Base-by-base conservation (phyloP, 1,284 basidiomycete species). In the Rhodotorula mucilaginosa region DNA sequence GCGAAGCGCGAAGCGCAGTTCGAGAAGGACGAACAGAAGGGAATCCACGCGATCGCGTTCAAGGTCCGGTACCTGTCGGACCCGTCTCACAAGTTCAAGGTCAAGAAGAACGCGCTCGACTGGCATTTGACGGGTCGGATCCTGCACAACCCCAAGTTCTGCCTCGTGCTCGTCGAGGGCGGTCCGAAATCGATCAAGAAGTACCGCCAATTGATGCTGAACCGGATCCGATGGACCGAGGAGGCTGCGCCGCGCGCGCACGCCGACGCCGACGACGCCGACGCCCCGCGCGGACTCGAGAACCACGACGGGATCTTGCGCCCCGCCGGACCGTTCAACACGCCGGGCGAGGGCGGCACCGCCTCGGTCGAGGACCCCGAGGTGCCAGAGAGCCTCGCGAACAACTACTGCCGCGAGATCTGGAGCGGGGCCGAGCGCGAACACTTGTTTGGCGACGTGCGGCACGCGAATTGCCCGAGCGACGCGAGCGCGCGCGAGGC, bases 221-320 rank as follows among this genome's bases (percentile, higher is more conserved):
- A 88, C 61, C 90, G 97, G 63, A 93, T 99, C 63, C 89, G 90
- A 52, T 99, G 96, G 96, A 97, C 91, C 0, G 93, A 97, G 80
- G 87, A 92, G 54, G 91, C 93, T 0, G 87, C 92, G 34, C 88
- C 91, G 21, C 85, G 90, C 46, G 77, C 61, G 7, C 26, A 72
- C 12, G 75, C 89, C 21, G 78, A 72, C 39, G 77, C n/a, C 44
- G 54, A 71, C 13, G 77, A 89, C 16, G 79, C 13, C 29, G 79
- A 76, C 52, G 84, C 84, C 3, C 84, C 82, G 82, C 1, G 85
- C 87, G 31, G 86, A 29, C 49, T 69, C 69, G 58, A 65, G 74
- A 26, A 71, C 65, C 10, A 67, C 57, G 58, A 70, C 76, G 18
- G 83, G 79, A 19, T 72, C 72, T 70, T 61, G 12, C 67, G 67